phyloP scores from a whole-genome alignment of 345 rosid genomes.

The Salix udensis region DNA sequence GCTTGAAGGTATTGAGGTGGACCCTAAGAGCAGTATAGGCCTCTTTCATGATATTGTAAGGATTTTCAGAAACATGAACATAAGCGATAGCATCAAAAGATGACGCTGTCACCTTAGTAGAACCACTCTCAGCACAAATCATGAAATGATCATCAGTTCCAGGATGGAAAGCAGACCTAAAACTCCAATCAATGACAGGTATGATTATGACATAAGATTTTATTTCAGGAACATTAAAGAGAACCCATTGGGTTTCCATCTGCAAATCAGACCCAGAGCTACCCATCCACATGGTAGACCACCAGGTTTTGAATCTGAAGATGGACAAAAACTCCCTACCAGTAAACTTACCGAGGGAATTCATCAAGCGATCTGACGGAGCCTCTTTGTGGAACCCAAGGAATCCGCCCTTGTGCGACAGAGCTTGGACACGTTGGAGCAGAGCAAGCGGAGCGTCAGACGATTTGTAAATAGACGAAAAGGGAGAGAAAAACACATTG shows the following conservation, averaged over 20 bases:
- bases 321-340: slow-evolving; percentile 55
- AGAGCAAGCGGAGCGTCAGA: slow-evolving; percentile 56
- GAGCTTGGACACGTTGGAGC: slow-evolving; percentile 44
- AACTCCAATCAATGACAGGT: slow-evolving; percentile 64
- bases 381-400: slow-evolving; percentile 50
- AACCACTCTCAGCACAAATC: slow-evolving; percentile 72
- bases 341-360: slow-evolving; percentile 62
- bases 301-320: slow-evolving; percentile 87
- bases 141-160: slow-evolving; percentile 52
- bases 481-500: slow-evolving; percentile 53
- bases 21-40: slow-evolving; percentile 65
- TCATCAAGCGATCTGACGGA: slow-evolving; percentile 39
- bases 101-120: slow-evolving; percentile 43
- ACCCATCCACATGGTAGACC: slow-evolving; percentile 86
- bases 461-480: slow-evolving; percentile 30
- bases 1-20: slow-evolving; percentile 72
- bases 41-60: slow-evolving; percentile 74
- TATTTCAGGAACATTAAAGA: slow-evolving; percentile 60
- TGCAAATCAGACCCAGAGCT: slow-evolving; percentile 73
- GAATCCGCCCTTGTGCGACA: slow-evolving; percentile 59
- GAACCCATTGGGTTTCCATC: slow-evolving; percentile 75
- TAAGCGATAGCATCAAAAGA: slow-evolving; percentile 61
- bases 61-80: slow-evolving; percentile 68
- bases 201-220: slow-evolving; percentile 51
- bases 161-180: slow-evolving; percentile 64